Conservation (phyloP, 805 yeast genomes). For the Teunomyces gatunensis region DNA sequence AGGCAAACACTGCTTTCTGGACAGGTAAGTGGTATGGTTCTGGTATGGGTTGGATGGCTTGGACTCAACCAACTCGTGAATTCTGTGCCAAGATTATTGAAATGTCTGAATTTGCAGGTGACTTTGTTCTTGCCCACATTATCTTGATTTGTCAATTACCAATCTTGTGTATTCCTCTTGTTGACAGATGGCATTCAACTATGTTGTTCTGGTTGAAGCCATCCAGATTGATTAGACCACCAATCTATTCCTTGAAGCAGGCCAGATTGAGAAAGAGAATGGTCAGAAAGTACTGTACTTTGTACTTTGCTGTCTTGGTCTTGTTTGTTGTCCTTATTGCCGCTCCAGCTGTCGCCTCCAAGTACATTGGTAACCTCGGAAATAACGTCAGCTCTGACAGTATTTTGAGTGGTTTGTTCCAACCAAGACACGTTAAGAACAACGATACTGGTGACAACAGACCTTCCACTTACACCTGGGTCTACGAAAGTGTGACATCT, state of each 20-base stretch:
- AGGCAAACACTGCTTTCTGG: conserved; percentile 98
- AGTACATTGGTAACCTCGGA: conserved; percentile 44
- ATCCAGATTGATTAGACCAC: conserved; percentile 93
- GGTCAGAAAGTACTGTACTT: conserved; percentile 87
- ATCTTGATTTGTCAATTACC: conserved; percentile 89
- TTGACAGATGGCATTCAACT: conserved; percentile 97
- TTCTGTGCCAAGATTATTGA: conserved; percentile 91
- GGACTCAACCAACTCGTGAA: conserved; percentile 96
- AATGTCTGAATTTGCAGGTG: conserved; percentile 94
- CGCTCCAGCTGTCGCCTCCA: conserved; percentile 89
- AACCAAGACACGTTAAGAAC: conserved; percentile 78
- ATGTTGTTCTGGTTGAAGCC: conserved; percentile 99
- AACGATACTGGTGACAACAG: conserved; percentile 75
- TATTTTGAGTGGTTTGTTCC: conserved; percentile 69
- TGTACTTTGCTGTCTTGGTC: conserved; percentile 69
- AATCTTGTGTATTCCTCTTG: conserved; percentile 73
- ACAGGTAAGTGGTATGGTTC: conserved; percentile 98
- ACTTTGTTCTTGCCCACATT: conserved; percentile 89
- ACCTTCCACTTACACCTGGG: conserved; percentile 29
- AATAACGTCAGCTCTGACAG: conserved; percentile 30
- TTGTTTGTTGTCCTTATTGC: conserved; percentile 74
- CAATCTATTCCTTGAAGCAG: conserved; percentile 94
- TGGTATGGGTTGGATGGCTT: conserved; percentile 89
- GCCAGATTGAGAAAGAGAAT: conserved; percentile 95
- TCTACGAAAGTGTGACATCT: conserved; percentile 52